A percentile compares a stretch with the other conserved stretches of the same genome.
Conservation (phyloP, 768 basidiomycete genomes). For the Trametes sanguinea region DNA sequence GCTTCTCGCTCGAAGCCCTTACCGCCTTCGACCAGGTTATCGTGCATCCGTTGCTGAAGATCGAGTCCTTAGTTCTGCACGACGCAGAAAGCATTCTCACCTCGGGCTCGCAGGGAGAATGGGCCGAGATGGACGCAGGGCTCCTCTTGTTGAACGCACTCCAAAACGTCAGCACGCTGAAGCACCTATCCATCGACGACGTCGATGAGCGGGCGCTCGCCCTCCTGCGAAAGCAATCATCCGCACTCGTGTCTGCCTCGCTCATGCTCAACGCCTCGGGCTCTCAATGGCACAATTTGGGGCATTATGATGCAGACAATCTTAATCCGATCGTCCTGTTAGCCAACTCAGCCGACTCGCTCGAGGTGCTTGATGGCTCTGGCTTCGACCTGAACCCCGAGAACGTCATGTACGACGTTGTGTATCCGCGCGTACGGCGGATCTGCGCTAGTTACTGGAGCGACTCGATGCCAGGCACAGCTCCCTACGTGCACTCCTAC, state of each 20-base stretch:
- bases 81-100: conserved; percentile 6
- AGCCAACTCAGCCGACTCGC: neutral
- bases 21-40: neutral
- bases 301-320: neutral
- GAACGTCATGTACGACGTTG: conserved; percentile 8
- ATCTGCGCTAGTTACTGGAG: neutral
- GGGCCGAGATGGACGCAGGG: neutral
- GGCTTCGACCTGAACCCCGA: conserved; percentile 3
- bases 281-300: neutral
- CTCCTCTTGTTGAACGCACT: neutral
- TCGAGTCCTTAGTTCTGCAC: neutral
- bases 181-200: conserved; percentile 1
- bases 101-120: neutral
- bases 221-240: neutral
- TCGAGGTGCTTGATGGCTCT: conserved; percentile 9
- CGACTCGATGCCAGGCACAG: conserved; percentile 6
- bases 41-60: neutral
- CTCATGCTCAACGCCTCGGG: neutral
- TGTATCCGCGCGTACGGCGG: conserved; percentile 9
- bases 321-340: conserved; percentile 16
- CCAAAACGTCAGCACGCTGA: neutral
- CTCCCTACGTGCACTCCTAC: conserved; percentile 10
- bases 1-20: neutral
- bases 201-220: neutral
- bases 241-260: neutral